A percentile compares a stretch with the other conserved stretches of the same genome.
These are phyloP conservation scores for Kokia cookei DNA, from an alignment of 441 rosid genomes.

Conservation along the genomic window DNA sequence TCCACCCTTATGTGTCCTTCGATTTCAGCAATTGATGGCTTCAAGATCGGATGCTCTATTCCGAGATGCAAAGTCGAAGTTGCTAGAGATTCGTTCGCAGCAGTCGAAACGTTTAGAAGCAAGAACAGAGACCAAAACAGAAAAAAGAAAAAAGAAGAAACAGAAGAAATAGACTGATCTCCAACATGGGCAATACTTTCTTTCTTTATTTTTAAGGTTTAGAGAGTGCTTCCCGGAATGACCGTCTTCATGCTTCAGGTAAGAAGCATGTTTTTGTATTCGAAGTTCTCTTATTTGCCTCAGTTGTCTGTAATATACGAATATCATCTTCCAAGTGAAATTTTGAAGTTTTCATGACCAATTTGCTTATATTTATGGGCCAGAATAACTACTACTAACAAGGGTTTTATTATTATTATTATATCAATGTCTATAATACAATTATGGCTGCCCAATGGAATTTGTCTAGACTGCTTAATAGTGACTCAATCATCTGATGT, in stretches of 20 bases:
- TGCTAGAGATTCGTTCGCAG: constrained; percentile 63
- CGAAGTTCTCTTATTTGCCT: neutral
- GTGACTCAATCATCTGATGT: neutral
- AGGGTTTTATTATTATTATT: neutral
- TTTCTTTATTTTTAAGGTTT: neutral
- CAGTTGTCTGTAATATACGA: neutral
- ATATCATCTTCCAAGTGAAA: neutral
- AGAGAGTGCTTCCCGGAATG: neutral
- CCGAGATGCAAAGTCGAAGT: constrained; percentile 65
- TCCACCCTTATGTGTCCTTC: neutral
- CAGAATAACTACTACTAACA: neutral
- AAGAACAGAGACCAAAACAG: constrained; percentile 44
- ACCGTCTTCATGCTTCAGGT: neutral
- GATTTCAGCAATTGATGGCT: constrained; percentile 79
- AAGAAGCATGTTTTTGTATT: neutral
- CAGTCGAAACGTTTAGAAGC: constrained; percentile 62
- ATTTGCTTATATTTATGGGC: too few relatives aligned
- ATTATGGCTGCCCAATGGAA: neutral
- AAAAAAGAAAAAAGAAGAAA: constrained; percentile 60
- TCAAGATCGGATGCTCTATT: constrained; percentile 79
- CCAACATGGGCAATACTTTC: neutral
- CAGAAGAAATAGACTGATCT: constrained; percentile 54
- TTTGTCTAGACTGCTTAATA: neutral
- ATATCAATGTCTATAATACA: too few relatives aligned
- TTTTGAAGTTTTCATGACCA: neutral